A percentile compares a stretch with the other conserved stretches of the same genome.
Evolutionary conservation across 169 alveolate species (phyloP).

Genomic region (Plasmodium gallinaceum): DNA sequence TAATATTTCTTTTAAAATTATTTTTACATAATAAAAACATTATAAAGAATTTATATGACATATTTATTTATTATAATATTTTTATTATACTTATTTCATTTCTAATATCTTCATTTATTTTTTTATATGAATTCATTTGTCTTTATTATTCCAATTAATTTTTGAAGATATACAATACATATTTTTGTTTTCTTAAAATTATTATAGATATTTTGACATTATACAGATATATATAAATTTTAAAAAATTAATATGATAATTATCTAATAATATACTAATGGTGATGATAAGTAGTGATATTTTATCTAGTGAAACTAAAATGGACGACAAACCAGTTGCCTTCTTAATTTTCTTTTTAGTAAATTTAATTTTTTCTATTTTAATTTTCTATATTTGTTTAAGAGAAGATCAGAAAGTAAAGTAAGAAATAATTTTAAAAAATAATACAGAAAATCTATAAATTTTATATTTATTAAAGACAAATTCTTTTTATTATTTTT

Average conservation of each 20-base stretch:
- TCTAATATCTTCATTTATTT: too few relatives aligned
- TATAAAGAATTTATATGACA: too few relatives aligned
- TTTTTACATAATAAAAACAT: too few relatives aligned
- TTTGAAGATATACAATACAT: neutral
- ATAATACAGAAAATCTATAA: neutral
- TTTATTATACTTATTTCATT: too few relatives aligned
- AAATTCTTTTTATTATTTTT: neutral
- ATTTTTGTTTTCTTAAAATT: neutral
- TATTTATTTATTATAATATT: too few relatives aligned
- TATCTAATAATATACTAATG: neutral
- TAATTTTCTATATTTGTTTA: slow-evolving; percentile 15
- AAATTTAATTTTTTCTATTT: slow-evolving; percentile 12
- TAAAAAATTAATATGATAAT: neutral
- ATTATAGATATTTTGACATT: neutral
- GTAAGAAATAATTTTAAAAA: neutral
- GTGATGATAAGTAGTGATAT: neutral
- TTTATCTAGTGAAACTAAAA: slow-evolving; percentile 8
- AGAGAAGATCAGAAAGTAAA: neutral
- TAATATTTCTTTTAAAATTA: too few relatives aligned
- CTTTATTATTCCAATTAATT: too few relatives aligned
- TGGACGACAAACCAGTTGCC: slow-evolving; percentile 18
- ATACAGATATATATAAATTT: neutral
- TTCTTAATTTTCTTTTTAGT: slow-evolving; percentile 13
- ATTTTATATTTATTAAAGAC: slow-evolving; percentile 5
- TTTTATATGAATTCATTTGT: too few relatives aligned